phyloP scores from a whole-genome alignment of 2,329 filamentous ascomycete species.

The Drechslerella coelobrocha region DNA sequence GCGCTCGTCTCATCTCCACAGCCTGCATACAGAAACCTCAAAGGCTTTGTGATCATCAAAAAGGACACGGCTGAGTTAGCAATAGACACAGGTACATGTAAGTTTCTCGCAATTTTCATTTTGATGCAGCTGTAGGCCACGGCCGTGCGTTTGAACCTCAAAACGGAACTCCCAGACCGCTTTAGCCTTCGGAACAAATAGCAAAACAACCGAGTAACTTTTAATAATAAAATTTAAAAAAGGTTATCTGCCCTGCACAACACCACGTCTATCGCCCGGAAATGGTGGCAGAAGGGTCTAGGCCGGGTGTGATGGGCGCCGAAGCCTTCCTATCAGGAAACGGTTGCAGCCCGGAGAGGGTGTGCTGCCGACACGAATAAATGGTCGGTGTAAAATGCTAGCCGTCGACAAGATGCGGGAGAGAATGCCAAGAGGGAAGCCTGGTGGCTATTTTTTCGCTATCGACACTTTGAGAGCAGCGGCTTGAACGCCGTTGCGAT shows the following conservation, averaged over 20 bases:
- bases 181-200: conserved; percentile 24
- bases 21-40: background rate
- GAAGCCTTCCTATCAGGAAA: conserved; percentile 39
- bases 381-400: conserved; percentile 27
- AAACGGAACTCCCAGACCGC: conserved; percentile 25
- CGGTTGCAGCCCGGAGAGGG: conserved; percentile 17
- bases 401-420: background rate
- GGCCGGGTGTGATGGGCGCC: conserved; percentile 23
- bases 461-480: background rate
- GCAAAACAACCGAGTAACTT: background rate
- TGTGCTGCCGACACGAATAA: conserved; percentile 24
- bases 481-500: background rate
- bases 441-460: background rate
- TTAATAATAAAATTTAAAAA: conserved; percentile 12
- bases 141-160: background rate
- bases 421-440: background rate
- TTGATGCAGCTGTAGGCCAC: too few relatives aligned
- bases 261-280: conserved; percentile 31
- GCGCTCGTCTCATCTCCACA: background rate
- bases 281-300: conserved; percentile 38
- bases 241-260: too few relatives aligned
- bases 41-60: too few relatives aligned
- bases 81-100: too few relatives aligned
- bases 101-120: too few relatives aligned
- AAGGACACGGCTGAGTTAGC: too few relatives aligned